phyloP scores from a whole-genome alignment of 768 basidiomycete species.

The Suillus weaverae region DNA sequence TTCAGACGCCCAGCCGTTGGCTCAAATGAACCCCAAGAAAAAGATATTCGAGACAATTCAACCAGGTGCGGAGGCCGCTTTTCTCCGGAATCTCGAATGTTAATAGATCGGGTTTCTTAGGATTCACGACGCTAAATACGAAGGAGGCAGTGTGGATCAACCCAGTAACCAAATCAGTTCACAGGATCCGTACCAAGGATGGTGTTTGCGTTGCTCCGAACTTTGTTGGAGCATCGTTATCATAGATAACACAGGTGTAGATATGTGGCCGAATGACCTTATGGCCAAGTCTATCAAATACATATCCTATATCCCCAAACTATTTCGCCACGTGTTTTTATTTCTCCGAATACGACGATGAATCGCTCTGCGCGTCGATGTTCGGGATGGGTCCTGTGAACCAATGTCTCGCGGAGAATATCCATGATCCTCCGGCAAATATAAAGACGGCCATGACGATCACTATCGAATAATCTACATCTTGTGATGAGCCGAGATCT shows the following conservation, averaged over 20 bases:
- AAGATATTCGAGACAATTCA: conserved; percentile 98
- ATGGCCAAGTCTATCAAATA: not conserved
- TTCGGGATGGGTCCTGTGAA: conserved; percentile 36
- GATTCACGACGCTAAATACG: conserved; percentile 86
- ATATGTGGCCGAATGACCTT: not conserved
- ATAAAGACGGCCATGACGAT: conserved; percentile 33
- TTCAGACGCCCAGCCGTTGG: conserved; percentile 62
- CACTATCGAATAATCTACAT: conserved; percentile 25
- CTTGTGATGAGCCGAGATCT: not conserved
- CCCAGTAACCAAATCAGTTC: conserved; percentile 71
- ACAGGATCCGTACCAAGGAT: conserved; percentile 83
- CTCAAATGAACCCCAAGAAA: conserved; percentile 96
- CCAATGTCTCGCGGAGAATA: conserved; percentile 36
- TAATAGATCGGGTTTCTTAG: conserved; percentile 33
- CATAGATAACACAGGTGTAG: conserved; percentile 45
- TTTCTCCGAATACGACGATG: conserved; percentile 10
- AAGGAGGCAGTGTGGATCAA: conserved; percentile 94
- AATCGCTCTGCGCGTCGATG: conserved; percentile 14
- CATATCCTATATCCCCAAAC: not conserved
- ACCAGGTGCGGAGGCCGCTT: conserved; percentile 53
- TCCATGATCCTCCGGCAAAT: conserved; percentile 33
- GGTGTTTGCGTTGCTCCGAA: conserved; percentile 82
- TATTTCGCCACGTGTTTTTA: conserved; percentile 1
- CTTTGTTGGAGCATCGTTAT: conserved; percentile 88
- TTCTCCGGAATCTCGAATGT: conserved; percentile 8